Base-by-base conservation (phyloP, 768 basidiomycete species). In the Auriscalpium microsporum region DNA sequence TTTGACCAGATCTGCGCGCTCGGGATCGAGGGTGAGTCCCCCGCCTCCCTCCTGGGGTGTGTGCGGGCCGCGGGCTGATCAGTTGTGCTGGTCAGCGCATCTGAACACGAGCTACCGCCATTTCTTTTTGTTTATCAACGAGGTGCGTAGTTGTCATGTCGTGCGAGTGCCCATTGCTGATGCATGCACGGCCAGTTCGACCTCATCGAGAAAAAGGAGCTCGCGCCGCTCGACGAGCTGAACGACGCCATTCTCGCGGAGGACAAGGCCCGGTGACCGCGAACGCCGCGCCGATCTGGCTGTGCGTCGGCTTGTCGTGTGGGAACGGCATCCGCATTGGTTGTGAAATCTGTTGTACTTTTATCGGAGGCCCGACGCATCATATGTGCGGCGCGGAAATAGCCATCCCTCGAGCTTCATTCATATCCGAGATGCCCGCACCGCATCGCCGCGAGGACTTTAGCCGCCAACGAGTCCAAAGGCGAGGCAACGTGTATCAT, bases 1-100 rank as follows among this genome's bases (percentile, higher is more conserved):
- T 98, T 99, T 69, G 96, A 98, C 64, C 95, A 98, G 64, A 91
- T 98, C 56, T 98, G 95, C 69, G 96, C 96, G 13, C 73, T 99
- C 47, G 94, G 94, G 6, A 97, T 99, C 52, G 96, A 99, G 81
- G 95, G 95, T 95, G 58, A 42, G 75, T 52, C 58, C 28, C 45
- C 49, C 45, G 45, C 44, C 49, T 50, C 52, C n/a, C n/a, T n/a
- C n/a, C n/a, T 11, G 21, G 8, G 28, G 28, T 13, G 28, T 19
- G 8, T 45, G 23, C 46, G 35, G 19, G 28, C 2, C 42, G 47
- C 10, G 48, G 46, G 23, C 8, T 16, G 16, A 16, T 21, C 46
- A 13, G 21, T 21, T 21, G 21, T 1, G 42, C 10, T 8, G 33
- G 14, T 16, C 60, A 98, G 96, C 96, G 2, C 96, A 99, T 67